Base-by-base conservation (phyloP, 805 yeast genomes). In the Candida ovalis region DNA sequence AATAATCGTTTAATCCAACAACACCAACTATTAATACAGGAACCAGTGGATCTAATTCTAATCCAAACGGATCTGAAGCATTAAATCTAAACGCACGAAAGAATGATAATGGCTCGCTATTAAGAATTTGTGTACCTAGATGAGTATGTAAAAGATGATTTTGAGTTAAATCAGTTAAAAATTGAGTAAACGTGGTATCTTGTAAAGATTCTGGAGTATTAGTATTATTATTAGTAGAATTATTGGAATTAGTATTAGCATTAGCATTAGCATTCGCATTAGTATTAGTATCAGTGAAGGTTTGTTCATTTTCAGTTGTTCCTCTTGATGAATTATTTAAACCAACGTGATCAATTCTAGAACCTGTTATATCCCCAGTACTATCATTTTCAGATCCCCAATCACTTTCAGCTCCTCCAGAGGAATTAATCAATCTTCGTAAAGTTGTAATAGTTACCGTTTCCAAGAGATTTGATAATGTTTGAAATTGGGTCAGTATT, bases 1-100 rank as follows among this genome's bases (percentile, higher is more conserved):
- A 12, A 46, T 36, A 4, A 40, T 61, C 63, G 37, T 62, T 57
- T 37, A 59, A 41, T 3, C 66, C 64, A 13, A 64, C 64, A 9
- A 64, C 60, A 2, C 68, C 68, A 15, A 63, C 66, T 17, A 63
- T 61, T 42, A 64, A 44, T 5, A 63, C 64, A 3, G 68, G 69
- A 2, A 63, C 56, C 44, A 56, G 44, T 17, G 57, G 40, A 36
- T 59, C 60, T 18, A 53, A 49, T 19, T 43, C 54, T 10, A 42
- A 48, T 15, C 55, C 60, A 38, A 53, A 44, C 12, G 50, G 59
- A 23, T 49, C 41, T 17, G 59, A 47, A 35, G 53, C 44, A 36
- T 68, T 67, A 51, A 73, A 74, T 46, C 76, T 58, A 48, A 73
- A 74, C 0, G 77, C 78, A 33, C 77, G 60, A 49, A 73, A 71